These are phyloP conservation scores for Rhamnella rubrinervis DNA, from an alignment of 331 rosid species.

Conservation along the genomic window DNA sequence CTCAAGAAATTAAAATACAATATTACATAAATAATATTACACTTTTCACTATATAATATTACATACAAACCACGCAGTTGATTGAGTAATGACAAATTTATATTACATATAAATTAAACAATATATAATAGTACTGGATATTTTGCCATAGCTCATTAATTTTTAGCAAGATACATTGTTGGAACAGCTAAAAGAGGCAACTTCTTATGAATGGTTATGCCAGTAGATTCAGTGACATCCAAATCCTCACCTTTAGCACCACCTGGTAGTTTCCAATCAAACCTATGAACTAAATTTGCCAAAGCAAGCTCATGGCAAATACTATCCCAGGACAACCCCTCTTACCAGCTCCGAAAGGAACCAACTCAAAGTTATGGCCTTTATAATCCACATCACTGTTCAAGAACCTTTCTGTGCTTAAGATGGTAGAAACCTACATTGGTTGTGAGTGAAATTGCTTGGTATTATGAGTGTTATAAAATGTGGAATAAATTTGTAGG, in stretches of 20 bases:
- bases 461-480: too few relatives aligned
- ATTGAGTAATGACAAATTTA: too few relatives aligned
- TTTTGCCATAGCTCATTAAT: background rate
- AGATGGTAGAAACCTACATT: too few relatives aligned
- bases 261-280: slow-evolving; percentile 25
- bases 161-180: background rate
- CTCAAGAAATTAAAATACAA: too few relatives aligned
- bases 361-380: slow-evolving; percentile 24
- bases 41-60: too few relatives aligned
- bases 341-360: slow-evolving; percentile 28
- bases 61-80: too few relatives aligned
- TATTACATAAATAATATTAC: too few relatives aligned
- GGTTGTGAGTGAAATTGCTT: too few relatives aligned
- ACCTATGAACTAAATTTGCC: slow-evolving; percentile 25
- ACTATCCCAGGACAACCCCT: slow-evolving; percentile 23
- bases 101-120: too few relatives aligned
- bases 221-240: slow-evolving; percentile 22
- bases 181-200: slow-evolving; percentile 24
- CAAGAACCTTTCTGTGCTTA: slow-evolving; percentile 40
- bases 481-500: too few relatives aligned
- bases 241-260: slow-evolving; percentile 20
- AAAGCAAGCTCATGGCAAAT: slow-evolving; percentile 31
- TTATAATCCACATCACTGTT: slow-evolving; percentile 21
- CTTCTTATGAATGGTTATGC: slow-evolving; percentile 2
- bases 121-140: too few relatives aligned